Evolutionary conservation across 768 basidiomycete genomes (phyloP).

Genomic region (Tricholomella constricta): DNA sequence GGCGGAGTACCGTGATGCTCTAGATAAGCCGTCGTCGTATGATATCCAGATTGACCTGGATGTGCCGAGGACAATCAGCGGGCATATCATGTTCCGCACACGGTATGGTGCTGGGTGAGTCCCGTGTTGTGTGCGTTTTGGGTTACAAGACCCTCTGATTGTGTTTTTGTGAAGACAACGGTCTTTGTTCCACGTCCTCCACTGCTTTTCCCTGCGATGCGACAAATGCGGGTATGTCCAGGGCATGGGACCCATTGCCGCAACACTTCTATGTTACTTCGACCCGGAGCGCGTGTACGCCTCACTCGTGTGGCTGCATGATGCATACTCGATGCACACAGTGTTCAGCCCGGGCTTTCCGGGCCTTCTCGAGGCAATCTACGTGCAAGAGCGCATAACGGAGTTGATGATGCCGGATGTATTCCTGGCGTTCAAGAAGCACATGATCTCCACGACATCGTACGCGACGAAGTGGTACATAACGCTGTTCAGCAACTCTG

Average conservation of each 20-base stretch:
- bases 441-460: constrained; percentile 89
- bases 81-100: constrained; percentile 92
- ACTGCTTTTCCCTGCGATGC: constrained; percentile 88
- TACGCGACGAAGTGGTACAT: constrained; percentile 99
- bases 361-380: constrained; percentile 93
- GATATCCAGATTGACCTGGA: constrained; percentile 99
- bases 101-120: constrained; percentile 93
- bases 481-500: constrained; percentile 92
- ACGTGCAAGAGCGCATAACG: constrained; percentile 89
- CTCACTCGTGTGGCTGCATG: constrained; percentile 85
- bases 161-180: constrained; percentile 65
- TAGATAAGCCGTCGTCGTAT: constrained; percentile 83
- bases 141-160: not conserved
- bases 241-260: constrained; percentile 98
- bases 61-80: constrained; percentile 93
- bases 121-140: constrained; percentile 6
- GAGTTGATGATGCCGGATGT: constrained; percentile 89
- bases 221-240: constrained; percentile 92
- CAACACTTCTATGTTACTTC: constrained; percentile 92
- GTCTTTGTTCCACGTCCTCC: constrained; percentile 91
- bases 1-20: constrained; percentile 55
- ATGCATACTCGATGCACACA: constrained; percentile 81
- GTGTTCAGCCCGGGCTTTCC: constrained; percentile 96
- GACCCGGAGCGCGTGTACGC: constrained; percentile 88
- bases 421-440: constrained; percentile 80